phyloP scores from a whole-genome alignment of 2,329 filamentous ascomycete genomes.

The Curvularia sp. region DNA sequence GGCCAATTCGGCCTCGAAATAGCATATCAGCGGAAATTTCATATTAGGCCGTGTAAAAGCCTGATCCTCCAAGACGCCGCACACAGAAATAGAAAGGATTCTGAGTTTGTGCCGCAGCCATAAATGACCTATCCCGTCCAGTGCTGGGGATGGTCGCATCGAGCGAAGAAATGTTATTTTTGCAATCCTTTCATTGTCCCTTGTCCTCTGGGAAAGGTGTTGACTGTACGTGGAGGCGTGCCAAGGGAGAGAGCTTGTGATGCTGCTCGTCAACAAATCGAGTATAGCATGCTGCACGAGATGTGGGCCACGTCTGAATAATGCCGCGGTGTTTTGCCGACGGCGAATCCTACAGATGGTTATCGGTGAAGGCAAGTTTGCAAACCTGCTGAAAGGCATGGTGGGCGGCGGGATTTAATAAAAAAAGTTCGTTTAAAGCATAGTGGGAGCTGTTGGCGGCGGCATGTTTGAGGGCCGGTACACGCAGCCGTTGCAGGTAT shows the following conservation, averaged over 20 bases:
- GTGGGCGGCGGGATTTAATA: neutral
- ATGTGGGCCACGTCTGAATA: conserved; percentile 9
- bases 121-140: neutral
- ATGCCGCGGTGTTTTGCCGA: conserved; percentile 12
- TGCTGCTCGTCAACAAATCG: conserved; percentile 6
- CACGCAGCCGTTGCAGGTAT: too few species aligned
- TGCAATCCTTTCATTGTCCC: neutral
- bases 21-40: neutral
- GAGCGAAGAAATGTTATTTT: neutral
- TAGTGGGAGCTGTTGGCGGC: neutral
- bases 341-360: conserved; percentile 11
- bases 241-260: neutral
- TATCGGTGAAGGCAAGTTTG: conserved; percentile 6
- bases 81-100: neutral
- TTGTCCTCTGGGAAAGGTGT: neutral
- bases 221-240: neutral
- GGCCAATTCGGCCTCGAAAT: neutral
- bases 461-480: neutral
- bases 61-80: neutral
- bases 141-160: neutral
- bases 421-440: neutral
- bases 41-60: neutral
- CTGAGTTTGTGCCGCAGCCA: neutral
- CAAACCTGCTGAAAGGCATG: neutral
- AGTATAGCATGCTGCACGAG: conserved; percentile 8